phyloP scores from a whole-genome alignment of 2,329 filamentous ascomycete genomes.

The Pseudopithomyces maydicus region DNA sequence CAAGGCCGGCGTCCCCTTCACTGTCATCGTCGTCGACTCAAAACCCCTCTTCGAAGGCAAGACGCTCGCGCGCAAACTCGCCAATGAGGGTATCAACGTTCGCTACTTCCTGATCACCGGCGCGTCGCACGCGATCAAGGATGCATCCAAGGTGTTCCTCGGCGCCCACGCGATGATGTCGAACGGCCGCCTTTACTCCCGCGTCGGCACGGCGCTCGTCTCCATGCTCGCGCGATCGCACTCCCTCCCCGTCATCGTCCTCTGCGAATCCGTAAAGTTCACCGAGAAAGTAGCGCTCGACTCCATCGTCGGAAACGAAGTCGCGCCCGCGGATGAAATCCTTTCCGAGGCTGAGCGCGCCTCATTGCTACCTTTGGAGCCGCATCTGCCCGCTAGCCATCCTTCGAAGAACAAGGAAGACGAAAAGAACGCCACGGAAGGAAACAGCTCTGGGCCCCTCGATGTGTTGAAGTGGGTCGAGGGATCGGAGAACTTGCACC shows the following conservation, averaged over 20 bases:
- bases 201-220: slow-evolving; percentile 84
- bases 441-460: slow-evolving; percentile 27
- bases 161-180: slow-evolving; percentile 92
- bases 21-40: slow-evolving; percentile 82
- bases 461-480: slow-evolving; percentile 46
- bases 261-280: slow-evolving; percentile 96
- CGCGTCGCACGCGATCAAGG: slow-evolving; percentile 73
- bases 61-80: slow-evolving; percentile 72
- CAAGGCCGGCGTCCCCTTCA: slow-evolving; percentile 72
- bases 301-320: slow-evolving; percentile 92
- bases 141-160: slow-evolving; percentile 76
- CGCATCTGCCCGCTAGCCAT: slow-evolving; percentile 23
- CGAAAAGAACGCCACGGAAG: slow-evolving; percentile 25
- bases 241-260: slow-evolving; percentile 81
- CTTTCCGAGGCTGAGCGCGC: slow-evolving; percentile 43
- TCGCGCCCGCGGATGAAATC: slow-evolving; percentile 75
- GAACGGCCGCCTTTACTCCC: slow-evolving; percentile 88
- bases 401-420: slow-evolving; percentile 25
- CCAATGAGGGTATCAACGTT: slow-evolving; percentile 72
- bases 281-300: slow-evolving; percentile 87
- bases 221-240: slow-evolving; percentile 80
- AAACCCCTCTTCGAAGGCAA: slow-evolving; percentile 72
- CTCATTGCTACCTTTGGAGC: slow-evolving; percentile 37
- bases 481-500: slow-evolving; percentile 55
- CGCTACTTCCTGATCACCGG: slow-evolving; percentile 83